Evolutionary conservation across 495 filamentous ascomycete species (phyloP).

Genomic region (Astrothelium subdiscretum): DNA sequence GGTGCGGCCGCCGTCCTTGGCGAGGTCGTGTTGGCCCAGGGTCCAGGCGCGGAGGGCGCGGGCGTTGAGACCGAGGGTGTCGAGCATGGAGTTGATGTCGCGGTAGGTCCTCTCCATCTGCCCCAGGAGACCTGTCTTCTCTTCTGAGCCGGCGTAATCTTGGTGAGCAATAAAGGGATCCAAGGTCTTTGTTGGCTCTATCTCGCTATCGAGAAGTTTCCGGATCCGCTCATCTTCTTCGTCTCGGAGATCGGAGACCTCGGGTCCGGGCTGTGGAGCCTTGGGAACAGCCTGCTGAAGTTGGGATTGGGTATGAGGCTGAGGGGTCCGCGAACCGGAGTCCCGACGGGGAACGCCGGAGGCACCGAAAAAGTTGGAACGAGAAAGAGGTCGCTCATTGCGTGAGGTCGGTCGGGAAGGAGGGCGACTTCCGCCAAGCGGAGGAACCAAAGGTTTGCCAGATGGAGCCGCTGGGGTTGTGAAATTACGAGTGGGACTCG

Average conservation of each 20-base stretch:
- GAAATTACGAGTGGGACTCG: neutral
- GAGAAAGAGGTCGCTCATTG: neutral
- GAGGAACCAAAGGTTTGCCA: neutral
- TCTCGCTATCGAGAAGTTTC: slow-evolving; percentile 40
- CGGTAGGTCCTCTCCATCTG: slow-evolving; percentile 80
- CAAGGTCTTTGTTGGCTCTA: slow-evolving; percentile 41
- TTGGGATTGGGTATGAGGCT: slow-evolving; percentile 19
- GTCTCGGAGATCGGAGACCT: slow-evolving; percentile 37
- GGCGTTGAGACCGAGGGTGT: slow-evolving; percentile 79
- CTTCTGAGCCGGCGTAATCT: slow-evolving; percentile 51
- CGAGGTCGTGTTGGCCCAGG: slow-evolving; percentile 44
- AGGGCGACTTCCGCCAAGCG: neutral
- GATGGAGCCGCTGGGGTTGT: neutral
- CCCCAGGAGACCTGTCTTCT: slow-evolving; percentile 52
- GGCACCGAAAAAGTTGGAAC: neutral
- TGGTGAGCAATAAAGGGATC: slow-evolving; percentile 58
- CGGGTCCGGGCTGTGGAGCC: slow-evolving; percentile 32
- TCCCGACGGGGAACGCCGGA: neutral
- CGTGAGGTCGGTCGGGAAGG: neutral
- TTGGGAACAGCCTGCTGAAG: slow-evolving; percentile 21
- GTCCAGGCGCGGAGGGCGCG: slow-evolving; percentile 63
- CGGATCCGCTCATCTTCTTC: slow-evolving; percentile 53
- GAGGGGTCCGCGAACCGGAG: neutral
- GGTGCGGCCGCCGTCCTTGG: slow-evolving; percentile 36
- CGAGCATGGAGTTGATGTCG: slow-evolving; percentile 94